Percentiles rank a stretch among this genome's conserved stretches.
phyloP scores from a whole-genome alignment of 768 basidiomycete species.

The Tulasnella sp. region DNA sequence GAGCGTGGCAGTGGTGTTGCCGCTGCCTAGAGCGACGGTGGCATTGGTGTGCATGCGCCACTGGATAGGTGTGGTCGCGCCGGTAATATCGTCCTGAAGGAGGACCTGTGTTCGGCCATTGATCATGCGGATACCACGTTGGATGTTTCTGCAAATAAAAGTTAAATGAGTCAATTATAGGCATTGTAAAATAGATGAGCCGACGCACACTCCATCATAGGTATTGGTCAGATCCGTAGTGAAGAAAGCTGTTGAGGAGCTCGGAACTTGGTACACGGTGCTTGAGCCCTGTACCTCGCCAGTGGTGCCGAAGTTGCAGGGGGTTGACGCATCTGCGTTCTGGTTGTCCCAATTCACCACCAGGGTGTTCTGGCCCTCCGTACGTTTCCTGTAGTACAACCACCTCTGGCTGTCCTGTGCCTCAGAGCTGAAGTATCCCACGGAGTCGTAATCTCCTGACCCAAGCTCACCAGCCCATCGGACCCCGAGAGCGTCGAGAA shows the following conservation, averaged over 20 bases:
- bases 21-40: constrained; percentile 48
- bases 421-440: constrained; percentile 69
- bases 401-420: constrained; percentile 61
- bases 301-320: constrained; percentile 47
- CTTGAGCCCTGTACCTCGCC: constrained; percentile 65
- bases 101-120: constrained; percentile 83
- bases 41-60: constrained; percentile 99
- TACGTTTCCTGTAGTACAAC: constrained; percentile 92
- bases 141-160: constrained; percentile 47
- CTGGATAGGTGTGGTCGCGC: constrained; percentile 42
- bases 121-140: constrained; percentile 74
- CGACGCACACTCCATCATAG: constrained; percentile 39
- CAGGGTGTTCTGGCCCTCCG: constrained; percentile 95
- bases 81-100: constrained; percentile 81
- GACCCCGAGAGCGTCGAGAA: constrained; percentile 83
- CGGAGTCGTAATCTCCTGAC: constrained; percentile 69
- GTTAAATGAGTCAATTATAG: neutral
- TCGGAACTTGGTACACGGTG: constrained; percentile 56
- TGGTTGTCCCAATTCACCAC: constrained; percentile 70
- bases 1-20: constrained; percentile 53
- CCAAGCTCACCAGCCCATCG: constrained; percentile 96
- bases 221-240: constrained; percentile 66
- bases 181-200: neutral
- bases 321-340: constrained; percentile 50
- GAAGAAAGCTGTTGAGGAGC: constrained; percentile 70